Evolutionary conservation across 208 protist species (phyloP).

Genomic region (Novymonas esmeraldas): DNA sequence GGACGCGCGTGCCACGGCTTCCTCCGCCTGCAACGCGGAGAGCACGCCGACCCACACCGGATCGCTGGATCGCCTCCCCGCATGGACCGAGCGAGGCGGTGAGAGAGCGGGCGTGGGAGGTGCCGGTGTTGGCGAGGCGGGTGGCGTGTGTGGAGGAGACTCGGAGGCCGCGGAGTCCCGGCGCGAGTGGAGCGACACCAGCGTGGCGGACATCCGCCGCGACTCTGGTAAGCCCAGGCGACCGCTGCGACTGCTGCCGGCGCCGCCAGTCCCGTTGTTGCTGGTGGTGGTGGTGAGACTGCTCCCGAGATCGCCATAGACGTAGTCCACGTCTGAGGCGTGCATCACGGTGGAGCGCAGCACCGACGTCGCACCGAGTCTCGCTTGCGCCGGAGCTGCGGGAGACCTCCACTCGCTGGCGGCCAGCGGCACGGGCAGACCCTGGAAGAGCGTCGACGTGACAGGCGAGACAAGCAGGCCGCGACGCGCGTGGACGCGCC

Average conservation of each 20-base stretch:
- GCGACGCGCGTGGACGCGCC: too few species aligned
- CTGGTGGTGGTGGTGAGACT: not conserved
- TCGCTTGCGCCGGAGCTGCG: not conserved
- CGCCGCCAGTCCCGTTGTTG: too few species aligned
- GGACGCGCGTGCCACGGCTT: not conserved
- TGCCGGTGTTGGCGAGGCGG: too few species aligned
- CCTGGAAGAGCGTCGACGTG: not conserved
- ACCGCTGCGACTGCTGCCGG: too few species aligned
- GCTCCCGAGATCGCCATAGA: not conserved
- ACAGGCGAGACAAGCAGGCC: too few species aligned
- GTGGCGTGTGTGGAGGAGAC: too few species aligned
- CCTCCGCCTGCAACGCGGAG: slow-evolving; percentile 3
- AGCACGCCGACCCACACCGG: slow-evolving; percentile 1
- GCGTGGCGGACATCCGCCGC: too few species aligned
- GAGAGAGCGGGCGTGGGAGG: not conserved
- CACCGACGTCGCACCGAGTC: not conserved
- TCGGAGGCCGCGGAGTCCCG: too few species aligned
- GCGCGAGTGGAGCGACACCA: too few species aligned
- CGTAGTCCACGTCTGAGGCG: not conserved
- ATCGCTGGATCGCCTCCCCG: not conserved
- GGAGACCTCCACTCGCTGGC: too few species aligned
- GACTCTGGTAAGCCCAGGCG: too few species aligned
- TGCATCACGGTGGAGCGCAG: not conserved
- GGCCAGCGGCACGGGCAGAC: too few species aligned
- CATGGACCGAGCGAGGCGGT: not conserved